These are phyloP conservation scores for Trametes coccinea DNA, from an alignment of 768 basidiomycete genomes.

Conservation along the genomic window DNA sequence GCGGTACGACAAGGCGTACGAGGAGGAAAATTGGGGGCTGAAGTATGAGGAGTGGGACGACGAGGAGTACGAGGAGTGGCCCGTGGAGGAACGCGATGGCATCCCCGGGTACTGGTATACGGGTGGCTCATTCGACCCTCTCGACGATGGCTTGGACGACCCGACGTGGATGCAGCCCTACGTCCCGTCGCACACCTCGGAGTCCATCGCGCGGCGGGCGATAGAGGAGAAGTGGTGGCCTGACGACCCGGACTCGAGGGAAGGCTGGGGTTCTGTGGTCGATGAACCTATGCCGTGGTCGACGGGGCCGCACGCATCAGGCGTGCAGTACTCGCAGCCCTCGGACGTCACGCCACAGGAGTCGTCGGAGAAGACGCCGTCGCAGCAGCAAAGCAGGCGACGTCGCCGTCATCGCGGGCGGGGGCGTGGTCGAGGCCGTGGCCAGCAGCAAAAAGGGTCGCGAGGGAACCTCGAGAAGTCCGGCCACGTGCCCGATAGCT, in stretches of 20 bases:
- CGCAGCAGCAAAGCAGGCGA: not conserved
- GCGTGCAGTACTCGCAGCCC: not conserved
- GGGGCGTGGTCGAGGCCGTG: conserved; percentile 3
- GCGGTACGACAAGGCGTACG: conserved; percentile 36
- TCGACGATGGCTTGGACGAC: not conserved
- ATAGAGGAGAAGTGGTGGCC: conserved; percentile 2
- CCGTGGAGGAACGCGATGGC: conserved; percentile 3
- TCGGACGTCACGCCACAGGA: conserved; percentile 5
- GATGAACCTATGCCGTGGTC: not conserved
- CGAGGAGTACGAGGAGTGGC: conserved; percentile 1
- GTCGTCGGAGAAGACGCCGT: not conserved
- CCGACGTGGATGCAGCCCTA: not conserved
- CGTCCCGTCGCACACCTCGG: not conserved
- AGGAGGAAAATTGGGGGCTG: conserved; percentile 22
- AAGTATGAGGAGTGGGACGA: conserved; percentile 4
- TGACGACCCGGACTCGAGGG: not conserved
- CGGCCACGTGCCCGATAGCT: not conserved
- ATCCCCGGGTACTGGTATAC: conserved; percentile 2
- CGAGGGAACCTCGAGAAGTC: not conserved
- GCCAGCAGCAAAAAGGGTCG: not conserved
- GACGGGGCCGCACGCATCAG: not conserved
- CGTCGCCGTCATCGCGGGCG: conserved; percentile 4
- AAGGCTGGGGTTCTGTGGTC: conserved; percentile 1
- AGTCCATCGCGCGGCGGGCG: not conserved
- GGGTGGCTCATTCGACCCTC: conserved; percentile 10